Evolutionary conservation across 2,329 filamentous ascomycete genomes (phyloP).

Genomic region (Xylariomycetidae sp.): DNA sequence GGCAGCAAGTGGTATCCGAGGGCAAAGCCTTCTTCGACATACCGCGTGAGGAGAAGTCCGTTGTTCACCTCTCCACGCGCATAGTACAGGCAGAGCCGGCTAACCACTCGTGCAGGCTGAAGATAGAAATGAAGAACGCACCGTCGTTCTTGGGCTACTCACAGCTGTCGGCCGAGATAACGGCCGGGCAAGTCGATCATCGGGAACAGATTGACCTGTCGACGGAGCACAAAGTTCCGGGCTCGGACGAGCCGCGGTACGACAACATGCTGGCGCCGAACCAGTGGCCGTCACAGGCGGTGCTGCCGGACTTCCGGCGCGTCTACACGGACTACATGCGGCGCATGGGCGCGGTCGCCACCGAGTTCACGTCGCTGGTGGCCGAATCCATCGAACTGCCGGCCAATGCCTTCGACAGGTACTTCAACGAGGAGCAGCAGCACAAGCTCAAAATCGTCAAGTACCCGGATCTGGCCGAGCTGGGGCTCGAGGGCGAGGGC

Average conservation of each 20-base stretch:
- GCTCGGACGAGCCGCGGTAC: constrained; percentile 58
- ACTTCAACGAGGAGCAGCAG: constrained; percentile 69
- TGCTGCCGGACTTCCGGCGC: constrained; percentile 61
- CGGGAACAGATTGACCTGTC: constrained; percentile 84
- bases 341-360: constrained; percentile 66
- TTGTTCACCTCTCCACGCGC: constrained; percentile 4
- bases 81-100: not conserved
- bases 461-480: constrained; percentile 66
- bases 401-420: constrained; percentile 63
- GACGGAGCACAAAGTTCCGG: constrained; percentile 65
- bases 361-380: constrained; percentile 71
- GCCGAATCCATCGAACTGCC: constrained; percentile 77
- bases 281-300: constrained; percentile 66
- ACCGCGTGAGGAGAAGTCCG: constrained; percentile 66
- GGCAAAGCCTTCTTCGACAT: constrained; percentile 73
- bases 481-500: constrained; percentile 41
- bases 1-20: constrained; percentile 58
- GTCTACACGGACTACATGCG: constrained; percentile 70
- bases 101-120: constrained; percentile 36
- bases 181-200: constrained; percentile 69
- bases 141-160: constrained; percentile 67
- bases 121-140: constrained; percentile 68
- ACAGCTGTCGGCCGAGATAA: constrained; percentile 60
- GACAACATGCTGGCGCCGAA: constrained; percentile 71
- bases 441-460: constrained; percentile 89